Base-by-base conservation (phyloP, 73 alveolate species). In the Paramecium sonneborni region DNA sequence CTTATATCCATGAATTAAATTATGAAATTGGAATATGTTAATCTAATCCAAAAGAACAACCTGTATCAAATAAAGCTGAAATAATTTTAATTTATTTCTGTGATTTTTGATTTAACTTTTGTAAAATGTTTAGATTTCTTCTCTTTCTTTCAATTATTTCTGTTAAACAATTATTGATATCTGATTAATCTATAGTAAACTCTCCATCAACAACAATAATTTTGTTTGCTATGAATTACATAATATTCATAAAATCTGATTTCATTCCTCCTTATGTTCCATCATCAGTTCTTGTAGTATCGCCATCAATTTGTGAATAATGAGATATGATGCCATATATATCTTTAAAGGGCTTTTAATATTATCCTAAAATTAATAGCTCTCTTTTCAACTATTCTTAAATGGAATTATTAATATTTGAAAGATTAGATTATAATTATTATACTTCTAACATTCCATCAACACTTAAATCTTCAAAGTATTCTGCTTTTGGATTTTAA, bases 401-500 rank as follows among this genome's bases (percentile, higher is more conserved):
- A 11, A 79, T 79, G 11, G 69, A 30, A 41, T 43, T 23, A 11
- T 79, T 79, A 14, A 79, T 23, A 38, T 21, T 18, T 79, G 46
- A 23, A 11, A 24, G 32, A 6, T n/a, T 30, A 38, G 46, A 20
- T 34, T 79, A 37, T 21, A 74, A 74, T 74, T 74, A n/a, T 10
- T 39, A 10, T 10, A 39, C 57, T 39, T 74, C 58, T 18, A 37
- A 28, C 8, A 39, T 74, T 9, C 58, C 58, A 74, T 37, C 58
- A 0, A 37, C 87, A 74, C 56, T 74, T 20, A 74, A 74, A 37
- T 74, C 56, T 1, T 74, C 87, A n/a, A 74, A 34, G 32, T 39
- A 37, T 20, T 74, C 87, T 11, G 87, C 56, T n/a, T 37, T 37
- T 74, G 87, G 87, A 74, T 39, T 79, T 72, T 72, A 72, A 8